phyloP scores from a whole-genome alignment of 2,329 filamentous ascomycete genomes.

The Sporothrix protearum region DNA sequence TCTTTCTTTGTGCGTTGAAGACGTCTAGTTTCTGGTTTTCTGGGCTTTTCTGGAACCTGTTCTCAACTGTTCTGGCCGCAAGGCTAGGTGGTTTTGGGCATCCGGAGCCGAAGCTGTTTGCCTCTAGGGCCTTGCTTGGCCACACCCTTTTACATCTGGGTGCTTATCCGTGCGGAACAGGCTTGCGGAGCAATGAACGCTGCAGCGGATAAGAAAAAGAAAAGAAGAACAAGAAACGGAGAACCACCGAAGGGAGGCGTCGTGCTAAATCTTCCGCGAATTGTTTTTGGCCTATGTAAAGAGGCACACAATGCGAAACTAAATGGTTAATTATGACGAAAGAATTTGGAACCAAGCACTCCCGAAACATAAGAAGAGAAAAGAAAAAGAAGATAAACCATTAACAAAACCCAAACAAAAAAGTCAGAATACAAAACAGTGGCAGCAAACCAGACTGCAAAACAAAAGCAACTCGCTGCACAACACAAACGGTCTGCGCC shows the following conservation, averaged over 20 bases:
- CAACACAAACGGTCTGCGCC: not conserved
- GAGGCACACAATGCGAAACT: not conserved
- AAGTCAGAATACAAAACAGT: not conserved
- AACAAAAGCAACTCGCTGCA: not conserved
- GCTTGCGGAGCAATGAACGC: not conserved
- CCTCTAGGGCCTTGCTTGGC: not conserved
- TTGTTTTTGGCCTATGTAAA: not conserved
- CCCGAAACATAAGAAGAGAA: not conserved
- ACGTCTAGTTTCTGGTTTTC: not conserved
- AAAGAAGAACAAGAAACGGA: not conserved
- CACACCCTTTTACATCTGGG: not conserved
- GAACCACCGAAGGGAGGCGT: not conserved
- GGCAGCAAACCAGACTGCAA: not conserved
- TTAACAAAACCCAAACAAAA: not conserved
- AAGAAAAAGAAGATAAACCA: not conserved
- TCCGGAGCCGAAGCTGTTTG: constrained; percentile 16
- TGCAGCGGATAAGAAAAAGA: not conserved
- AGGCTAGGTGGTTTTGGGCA: constrained; percentile 14
- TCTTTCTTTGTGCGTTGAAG: not conserved
- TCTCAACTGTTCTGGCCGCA: not conserved
- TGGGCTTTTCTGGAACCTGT: constrained; percentile 1
- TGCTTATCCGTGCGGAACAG: not conserved
- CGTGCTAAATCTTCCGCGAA: not conserved
- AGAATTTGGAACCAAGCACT: not conserved
- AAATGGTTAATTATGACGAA: constrained; percentile 3